A percentile compares a stretch with the other conserved stretches of the same genome.
These are phyloP conservation scores for Didymella exigua DNA, from an alignment of 2,329 filamentous ascomycete species.

Conservation along the genomic window DNA sequence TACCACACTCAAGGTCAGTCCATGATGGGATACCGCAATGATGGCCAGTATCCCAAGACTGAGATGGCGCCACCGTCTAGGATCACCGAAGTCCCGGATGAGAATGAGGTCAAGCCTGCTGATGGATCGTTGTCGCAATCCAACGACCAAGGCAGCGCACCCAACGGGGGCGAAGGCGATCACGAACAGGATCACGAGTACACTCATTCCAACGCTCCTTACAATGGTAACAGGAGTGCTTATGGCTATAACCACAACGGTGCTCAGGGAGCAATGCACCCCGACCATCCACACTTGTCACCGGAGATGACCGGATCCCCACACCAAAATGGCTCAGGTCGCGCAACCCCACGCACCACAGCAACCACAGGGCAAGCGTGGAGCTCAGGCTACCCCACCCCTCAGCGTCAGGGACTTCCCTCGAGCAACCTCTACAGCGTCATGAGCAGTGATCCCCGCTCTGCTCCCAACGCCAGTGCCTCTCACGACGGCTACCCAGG, in stretches of 20 bases:
- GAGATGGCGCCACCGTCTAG: conserved; percentile 86
- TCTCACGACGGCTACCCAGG: conserved; percentile 73
- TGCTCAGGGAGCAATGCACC: conserved; percentile 68
- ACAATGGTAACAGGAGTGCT: conserved; percentile 72
- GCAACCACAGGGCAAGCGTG: conserved; percentile 74
- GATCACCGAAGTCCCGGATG: conserved; percentile 64
- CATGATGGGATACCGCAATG: conserved; percentile 67
- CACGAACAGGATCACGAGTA: conserved; percentile 82
- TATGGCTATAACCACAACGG: conserved; percentile 78
- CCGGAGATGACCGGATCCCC: conserved; percentile 85
- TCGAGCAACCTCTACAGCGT: conserved; percentile 88
- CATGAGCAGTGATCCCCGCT: conserved; percentile 81
- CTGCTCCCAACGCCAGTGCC: conserved; percentile 67
- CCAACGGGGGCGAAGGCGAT: conserved; percentile 71
- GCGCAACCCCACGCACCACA: conserved; percentile 85
- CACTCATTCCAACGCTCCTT: conserved; percentile 75
- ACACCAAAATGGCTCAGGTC: conserved; percentile 79
- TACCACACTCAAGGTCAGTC: conserved; percentile 67
- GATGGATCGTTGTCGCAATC: conserved; percentile 62
- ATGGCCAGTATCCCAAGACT: conserved; percentile 70
- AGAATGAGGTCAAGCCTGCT: conserved; percentile 67
- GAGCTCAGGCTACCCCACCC: conserved; percentile 73
- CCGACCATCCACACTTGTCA: conserved; percentile 76
- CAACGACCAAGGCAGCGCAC: conserved; percentile 58
- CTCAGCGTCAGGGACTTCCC: conserved; percentile 70